Evolutionary conservation across 345 rosid species (phyloP).

Genomic region (Cardamine occulta): DNA sequence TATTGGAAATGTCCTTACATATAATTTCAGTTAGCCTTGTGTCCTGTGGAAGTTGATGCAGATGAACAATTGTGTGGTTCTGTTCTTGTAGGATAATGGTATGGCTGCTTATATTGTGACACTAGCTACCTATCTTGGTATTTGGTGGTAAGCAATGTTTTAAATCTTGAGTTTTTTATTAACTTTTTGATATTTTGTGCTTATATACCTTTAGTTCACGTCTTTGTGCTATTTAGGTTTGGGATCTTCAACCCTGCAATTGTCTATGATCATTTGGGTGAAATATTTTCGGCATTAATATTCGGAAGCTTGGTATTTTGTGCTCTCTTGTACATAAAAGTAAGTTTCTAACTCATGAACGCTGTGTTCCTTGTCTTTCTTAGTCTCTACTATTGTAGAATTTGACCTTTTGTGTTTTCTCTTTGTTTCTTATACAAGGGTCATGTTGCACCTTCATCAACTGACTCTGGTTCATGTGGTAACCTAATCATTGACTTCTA

Average conservation of each 20-base stretch:
- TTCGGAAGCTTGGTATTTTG: slow-evolving; percentile 94
- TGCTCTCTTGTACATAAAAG: slow-evolving; percentile 83
- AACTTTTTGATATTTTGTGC: not conserved
- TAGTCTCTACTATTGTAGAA: slow-evolving; percentile 3
- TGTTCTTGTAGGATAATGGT: slow-evolving; percentile 78
- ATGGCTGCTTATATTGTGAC: slow-evolving; percentile 83
- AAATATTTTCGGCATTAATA: slow-evolving; percentile 86
- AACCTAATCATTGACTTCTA: slow-evolving; percentile 92
- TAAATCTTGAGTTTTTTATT: not conserved
- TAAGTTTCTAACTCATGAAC: slow-evolving; percentile 47
- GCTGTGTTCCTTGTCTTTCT: slow-evolving; percentile 17
- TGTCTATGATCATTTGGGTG: slow-evolving; percentile 96
- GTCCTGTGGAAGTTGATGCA: slow-evolving; percentile 5
- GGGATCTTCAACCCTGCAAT: slow-evolving; percentile 84
- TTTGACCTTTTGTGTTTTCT: slow-evolving; percentile 36
- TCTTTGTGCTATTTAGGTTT: slow-evolving; percentile 60
- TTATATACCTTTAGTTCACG: not conserved
- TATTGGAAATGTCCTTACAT: slow-evolving; percentile 14
- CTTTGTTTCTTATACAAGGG: slow-evolving; percentile 60
- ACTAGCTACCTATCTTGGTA: slow-evolving; percentile 70
- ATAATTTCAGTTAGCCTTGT: not conserved
- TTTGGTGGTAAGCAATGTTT: slow-evolving; percentile 83
- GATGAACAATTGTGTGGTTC: not conserved
- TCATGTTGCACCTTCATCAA: slow-evolving; percentile 89
- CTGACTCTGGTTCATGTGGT: slow-evolving; percentile 92